Percentiles rank a stretch among this genome's conserved stretches.
Conservation (phyloP, 495 filamentous ascomycete species). For the Mytilinidion resinicola region DNA sequence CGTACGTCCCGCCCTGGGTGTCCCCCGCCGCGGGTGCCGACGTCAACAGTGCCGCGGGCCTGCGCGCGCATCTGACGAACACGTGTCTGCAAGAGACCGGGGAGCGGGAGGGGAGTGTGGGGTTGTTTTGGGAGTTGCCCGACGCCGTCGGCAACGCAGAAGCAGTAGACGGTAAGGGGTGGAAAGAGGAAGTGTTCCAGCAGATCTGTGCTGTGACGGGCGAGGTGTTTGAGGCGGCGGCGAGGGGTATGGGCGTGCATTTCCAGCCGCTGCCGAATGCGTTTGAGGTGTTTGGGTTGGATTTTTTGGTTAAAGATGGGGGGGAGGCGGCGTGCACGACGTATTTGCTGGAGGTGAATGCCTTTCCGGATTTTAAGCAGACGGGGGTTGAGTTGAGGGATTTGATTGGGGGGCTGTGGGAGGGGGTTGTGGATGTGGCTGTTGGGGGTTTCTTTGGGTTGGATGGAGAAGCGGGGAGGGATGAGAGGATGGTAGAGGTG, state of each 20-base stretch:
- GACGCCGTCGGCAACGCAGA: conserved; percentile 3
- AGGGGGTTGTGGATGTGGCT: conserved; percentile 59
- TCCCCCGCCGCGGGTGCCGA: not conserved
- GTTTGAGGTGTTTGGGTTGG: conserved; percentile 88
- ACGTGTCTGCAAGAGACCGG: conserved; percentile 74
- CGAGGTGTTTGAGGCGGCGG: conserved; percentile 78
- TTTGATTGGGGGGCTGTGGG: conserved; percentile 70
- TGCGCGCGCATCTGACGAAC: conserved; percentile 80
- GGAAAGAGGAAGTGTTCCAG: conserved; percentile 57
- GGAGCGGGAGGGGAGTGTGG: conserved; percentile 54
- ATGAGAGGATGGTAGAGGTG: conserved; percentile 46
- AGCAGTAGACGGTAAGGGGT: conserved; percentile 23
- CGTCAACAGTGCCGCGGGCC: conserved; percentile 33
- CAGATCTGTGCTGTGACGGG: conserved; percentile 68
- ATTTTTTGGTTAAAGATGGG: conserved; percentile 64
- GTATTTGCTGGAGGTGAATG: conserved; percentile 89
- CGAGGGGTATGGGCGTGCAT: conserved; percentile 72
- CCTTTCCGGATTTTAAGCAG: conserved; percentile 91
- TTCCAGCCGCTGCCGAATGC: conserved; percentile 81
- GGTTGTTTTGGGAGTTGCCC: conserved; percentile 63
- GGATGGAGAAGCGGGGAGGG: conserved; percentile 29
- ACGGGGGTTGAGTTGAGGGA: conserved; percentile 67
- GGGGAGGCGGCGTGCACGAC: conserved; percentile 47
- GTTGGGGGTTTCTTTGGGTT: conserved; percentile 56
- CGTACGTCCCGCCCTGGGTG: conserved; percentile 49